A percentile compares a stretch with the other conserved stretches of the same genome.
These are phyloP conservation scores for Suzukiozyma palmioleophila DNA, from an alignment of 1,139 yeast genomes.

Conservation along the genomic window DNA sequence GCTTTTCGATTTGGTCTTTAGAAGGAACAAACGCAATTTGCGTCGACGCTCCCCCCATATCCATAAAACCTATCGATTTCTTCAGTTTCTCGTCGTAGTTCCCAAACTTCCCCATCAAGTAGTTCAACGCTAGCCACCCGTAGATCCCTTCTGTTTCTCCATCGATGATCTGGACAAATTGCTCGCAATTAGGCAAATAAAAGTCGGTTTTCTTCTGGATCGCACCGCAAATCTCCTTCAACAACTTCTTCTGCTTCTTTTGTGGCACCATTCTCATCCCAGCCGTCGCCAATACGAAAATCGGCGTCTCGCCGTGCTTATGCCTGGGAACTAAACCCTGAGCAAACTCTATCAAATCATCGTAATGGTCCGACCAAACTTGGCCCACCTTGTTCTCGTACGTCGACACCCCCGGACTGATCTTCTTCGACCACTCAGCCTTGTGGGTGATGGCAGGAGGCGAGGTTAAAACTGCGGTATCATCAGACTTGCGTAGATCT, in stretches of 20 bases:
- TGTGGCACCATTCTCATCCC: slow-evolving; percentile 68
- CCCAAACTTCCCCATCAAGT: slow-evolving; percentile 53
- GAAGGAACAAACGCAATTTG: slow-evolving; percentile 78
- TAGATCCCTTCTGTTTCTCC: slow-evolving; percentile 79
- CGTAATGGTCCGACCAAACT: slow-evolving; percentile 61
- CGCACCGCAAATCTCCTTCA: slow-evolving; percentile 48
- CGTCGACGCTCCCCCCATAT: slow-evolving; percentile 88
- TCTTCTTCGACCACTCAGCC: slow-evolving; percentile 56
- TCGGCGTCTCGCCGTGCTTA: slow-evolving; percentile 55
- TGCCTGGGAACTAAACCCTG: slow-evolving; percentile 53
- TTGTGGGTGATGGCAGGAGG: slow-evolving; percentile 63
- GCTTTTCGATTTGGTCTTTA: slow-evolving; percentile 47
- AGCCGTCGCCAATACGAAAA: slow-evolving; percentile 74
- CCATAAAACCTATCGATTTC: slow-evolving; percentile 76
- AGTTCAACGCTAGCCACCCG: slow-evolving; percentile 78
- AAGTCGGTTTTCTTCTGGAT: slow-evolving; percentile 49
- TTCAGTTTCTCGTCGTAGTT: slow-evolving; percentile 30
- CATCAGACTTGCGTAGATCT: slow-evolving; percentile 13
- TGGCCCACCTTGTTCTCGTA: slow-evolving; percentile 41
- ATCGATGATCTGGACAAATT: slow-evolving; percentile 67
- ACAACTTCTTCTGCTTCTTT: slow-evolving; percentile 40
- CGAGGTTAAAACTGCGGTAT: slow-evolving; percentile 31
- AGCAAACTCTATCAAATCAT: slow-evolving; percentile 53
- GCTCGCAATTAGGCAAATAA: slow-evolving; percentile 46
- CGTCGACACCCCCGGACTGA: slow-evolving; percentile 66